phyloP scores from a whole-genome alignment of 441 rosid species.

The Pelargonium exstipulatum region DNA sequence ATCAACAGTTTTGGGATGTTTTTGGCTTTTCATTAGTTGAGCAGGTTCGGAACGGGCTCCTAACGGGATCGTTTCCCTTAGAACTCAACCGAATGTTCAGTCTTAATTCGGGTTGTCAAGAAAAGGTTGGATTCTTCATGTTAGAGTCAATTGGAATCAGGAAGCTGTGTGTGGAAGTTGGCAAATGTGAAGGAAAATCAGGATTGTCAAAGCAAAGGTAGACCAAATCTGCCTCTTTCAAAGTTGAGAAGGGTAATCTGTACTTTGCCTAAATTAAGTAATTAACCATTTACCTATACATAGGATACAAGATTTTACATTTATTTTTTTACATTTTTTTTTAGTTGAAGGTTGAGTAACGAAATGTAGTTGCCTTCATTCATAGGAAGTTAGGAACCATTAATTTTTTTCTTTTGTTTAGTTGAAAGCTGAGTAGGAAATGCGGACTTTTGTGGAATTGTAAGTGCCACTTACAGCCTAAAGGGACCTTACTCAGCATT shows the following conservation, averaged over 20 bases:
- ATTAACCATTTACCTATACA: not conserved
- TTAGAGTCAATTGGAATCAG: constrained; percentile 54
- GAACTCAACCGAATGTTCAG: too few relatives aligned
- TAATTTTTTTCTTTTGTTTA: not conserved
- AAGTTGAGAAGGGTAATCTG: constrained; percentile 50
- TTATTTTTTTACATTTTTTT: too few relatives aligned
- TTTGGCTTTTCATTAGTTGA: too few relatives aligned
- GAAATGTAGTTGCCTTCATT: too few relatives aligned
- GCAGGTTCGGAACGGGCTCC: too few relatives aligned
- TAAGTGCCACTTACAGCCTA: not conserved
- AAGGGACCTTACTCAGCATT: not conserved
- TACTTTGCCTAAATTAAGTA: constrained; percentile 32
- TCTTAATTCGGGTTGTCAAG: constrained; percentile 13
- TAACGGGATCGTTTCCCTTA: too few relatives aligned
- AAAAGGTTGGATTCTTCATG: constrained; percentile 52
- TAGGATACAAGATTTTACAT: not conserved
- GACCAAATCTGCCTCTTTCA: constrained; percentile 50
- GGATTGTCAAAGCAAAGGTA: constrained; percentile 70
- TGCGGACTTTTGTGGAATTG: not conserved
- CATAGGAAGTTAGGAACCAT: too few relatives aligned
- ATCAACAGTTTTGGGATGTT: too few relatives aligned
- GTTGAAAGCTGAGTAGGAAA: not conserved
- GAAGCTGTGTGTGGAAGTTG: constrained; percentile 69
- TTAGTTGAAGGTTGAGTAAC: too few relatives aligned
- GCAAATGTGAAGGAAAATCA: constrained; percentile 80